phyloP scores from a whole-genome alignment of 169 alveolate species.

The Eimeria praecox region DNA sequence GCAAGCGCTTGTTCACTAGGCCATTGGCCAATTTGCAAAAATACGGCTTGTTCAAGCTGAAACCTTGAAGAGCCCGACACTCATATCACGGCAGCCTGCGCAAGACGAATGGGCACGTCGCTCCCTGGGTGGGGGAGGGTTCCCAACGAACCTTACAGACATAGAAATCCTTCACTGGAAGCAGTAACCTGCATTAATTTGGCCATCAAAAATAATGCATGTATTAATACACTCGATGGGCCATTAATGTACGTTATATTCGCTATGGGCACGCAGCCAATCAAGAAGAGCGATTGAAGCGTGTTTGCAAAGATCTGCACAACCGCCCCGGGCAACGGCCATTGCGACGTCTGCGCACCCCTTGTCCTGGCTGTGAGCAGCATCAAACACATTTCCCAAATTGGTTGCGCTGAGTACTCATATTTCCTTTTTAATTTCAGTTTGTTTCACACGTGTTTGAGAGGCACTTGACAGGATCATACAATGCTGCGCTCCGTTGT shows the following conservation, averaged over 20 bases:
- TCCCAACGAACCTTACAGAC: too few relatives aligned
- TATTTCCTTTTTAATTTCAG: too few relatives aligned
- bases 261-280: neutral
- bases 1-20: too few relatives aligned
- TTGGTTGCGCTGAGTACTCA: neutral
- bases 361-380: neutral
- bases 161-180: neutral
- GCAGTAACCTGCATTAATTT: neutral
- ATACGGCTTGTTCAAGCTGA: too few relatives aligned
- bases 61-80: too few relatives aligned
- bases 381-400: neutral
- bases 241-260: neutral
- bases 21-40: too few relatives aligned
- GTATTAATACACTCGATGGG: neutral
- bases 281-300: neutral
- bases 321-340: neutral
- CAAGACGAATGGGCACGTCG: too few relatives aligned
- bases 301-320: too few relatives aligned
- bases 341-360: neutral
- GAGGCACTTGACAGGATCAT: neutral
- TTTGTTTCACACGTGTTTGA: neutral
- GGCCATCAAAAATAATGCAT: neutral
- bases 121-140: neutral
- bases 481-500: neutral
- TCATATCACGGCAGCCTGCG: too few relatives aligned